Evolutionary conservation across 495 filamentous ascomycete species (phyloP), one percentile per base, ranked within the genome.

Genomic region (Penicillium desertorum): DNA sequence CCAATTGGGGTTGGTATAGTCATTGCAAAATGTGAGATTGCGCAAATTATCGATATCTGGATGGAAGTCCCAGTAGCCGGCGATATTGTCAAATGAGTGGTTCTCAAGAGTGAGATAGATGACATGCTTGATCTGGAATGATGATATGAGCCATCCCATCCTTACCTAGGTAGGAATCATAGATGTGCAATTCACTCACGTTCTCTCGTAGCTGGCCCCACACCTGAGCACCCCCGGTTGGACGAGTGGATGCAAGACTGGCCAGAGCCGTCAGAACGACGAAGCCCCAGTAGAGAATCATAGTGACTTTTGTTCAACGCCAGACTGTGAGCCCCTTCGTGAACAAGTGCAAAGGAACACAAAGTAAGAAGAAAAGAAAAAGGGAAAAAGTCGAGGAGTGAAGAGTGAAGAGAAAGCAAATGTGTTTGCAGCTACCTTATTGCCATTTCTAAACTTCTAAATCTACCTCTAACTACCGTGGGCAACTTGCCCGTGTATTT

Each of bases 51-150:
- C 72, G 36, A 76, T 78, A 30, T 73, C 68, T 0, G 64, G 65
- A 57, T 74, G 63, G 56, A 75, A 74, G 58, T 71, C 63, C 71
- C 73, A 78, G 65, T 74, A 76, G 29, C 73, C 71, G 17, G 68
- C 73, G 39, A 78, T 74, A 61, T 75, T 77, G 61, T 78, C 74
- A 54, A 76, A 78, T 43, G 73, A 76, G 60, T 76, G 74, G 48
- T 78, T 79, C 56, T 77, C 76, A 55, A 75, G 66, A 52, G 75
- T 76, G 45, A 79, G 61, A 54, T 76, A 76, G 58, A 78, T 58
- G 23, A 77, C 68, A 65, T 79, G 67, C 61, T 76, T 76, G 61
- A 76, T 78, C 67, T 77, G 30, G 9, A 23, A 1, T 36, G 1
- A 11, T 23, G 12, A 20, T 11, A 5, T 51, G 8, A 51, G 30